phyloP scores from a whole-genome alignment of 768 basidiomycete genomes.

The Kwoniella mangroviensis region DNA sequence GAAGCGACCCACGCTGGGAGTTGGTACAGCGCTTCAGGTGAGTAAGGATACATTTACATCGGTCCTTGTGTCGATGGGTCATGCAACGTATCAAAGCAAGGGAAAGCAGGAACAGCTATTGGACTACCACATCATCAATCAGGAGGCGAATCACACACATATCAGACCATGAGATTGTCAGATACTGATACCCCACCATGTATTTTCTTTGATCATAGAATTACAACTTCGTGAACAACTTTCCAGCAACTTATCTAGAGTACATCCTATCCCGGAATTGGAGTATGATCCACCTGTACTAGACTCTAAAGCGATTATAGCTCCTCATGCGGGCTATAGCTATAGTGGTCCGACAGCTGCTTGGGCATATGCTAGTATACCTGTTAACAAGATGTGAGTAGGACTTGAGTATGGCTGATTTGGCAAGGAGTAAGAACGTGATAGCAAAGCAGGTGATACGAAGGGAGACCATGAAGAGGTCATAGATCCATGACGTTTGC shows the following conservation, averaged over 20 bases:
- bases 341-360: conserved; percentile 94
- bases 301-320: conserved; percentile 85
- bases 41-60: conserved; percentile 23
- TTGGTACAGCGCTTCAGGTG: conserved; percentile 83
- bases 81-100: too few species aligned
- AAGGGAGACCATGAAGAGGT: neutral
- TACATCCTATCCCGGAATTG: conserved; percentile 61
- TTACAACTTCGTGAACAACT: conserved; percentile 69
- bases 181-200: neutral
- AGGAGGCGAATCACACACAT: too few species aligned
- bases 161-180: too few species aligned
- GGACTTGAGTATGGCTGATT: neutral
- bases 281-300: conserved; percentile 70
- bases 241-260: conserved; percentile 66
- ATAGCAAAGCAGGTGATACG: neutral
- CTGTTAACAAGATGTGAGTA: conserved; percentile 77
- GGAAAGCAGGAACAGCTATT: too few species aligned
- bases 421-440: neutral
- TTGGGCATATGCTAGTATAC: conserved; percentile 92
- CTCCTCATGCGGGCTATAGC: conserved; percentile 96
- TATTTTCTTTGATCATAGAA: conserved; percentile 58
- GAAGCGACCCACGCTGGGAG: conserved; percentile 81
- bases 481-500: neutral
- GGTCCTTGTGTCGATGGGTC: too few species aligned
- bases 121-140: neutral